Evolutionary conservation across 1,284 basidiomycete genomes (phyloP).

Genomic region (Moniliella sp.): DNA sequence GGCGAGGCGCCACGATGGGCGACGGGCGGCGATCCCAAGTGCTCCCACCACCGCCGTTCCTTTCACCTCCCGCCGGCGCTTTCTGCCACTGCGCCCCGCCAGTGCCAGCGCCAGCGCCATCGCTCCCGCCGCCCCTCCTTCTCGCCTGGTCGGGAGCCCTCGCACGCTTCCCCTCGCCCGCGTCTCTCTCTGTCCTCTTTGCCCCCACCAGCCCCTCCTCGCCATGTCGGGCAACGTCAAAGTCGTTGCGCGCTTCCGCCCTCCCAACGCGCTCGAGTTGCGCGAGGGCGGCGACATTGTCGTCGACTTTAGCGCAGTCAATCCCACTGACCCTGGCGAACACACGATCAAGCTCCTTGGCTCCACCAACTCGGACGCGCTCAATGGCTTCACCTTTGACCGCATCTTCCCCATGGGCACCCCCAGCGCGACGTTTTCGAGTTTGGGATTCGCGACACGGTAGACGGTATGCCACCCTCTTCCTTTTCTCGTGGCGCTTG

Average conservation of each 20-base stretch:
- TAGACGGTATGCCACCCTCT: slow-evolving; percentile 26
- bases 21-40: too few species aligned
- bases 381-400: slow-evolving; percentile 85
- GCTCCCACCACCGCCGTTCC: too few species aligned
- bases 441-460: slow-evolving; percentile 76
- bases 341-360: slow-evolving; percentile 47
- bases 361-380: slow-evolving; percentile 35
- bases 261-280: slow-evolving; percentile 72
- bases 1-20: too few species aligned
- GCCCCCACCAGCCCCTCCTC: too few species aligned
- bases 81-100: too few species aligned
- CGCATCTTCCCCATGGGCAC: slow-evolving; percentile 83
- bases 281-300: slow-evolving; percentile 74
- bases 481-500: not conserved
- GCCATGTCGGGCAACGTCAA: slow-evolving; percentile 28
- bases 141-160: too few species aligned
- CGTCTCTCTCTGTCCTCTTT: too few species aligned
- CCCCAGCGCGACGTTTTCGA: slow-evolving; percentile 85
- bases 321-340: slow-evolving; percentile 38
- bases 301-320: slow-evolving; percentile 47
- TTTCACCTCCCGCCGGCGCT: too few species aligned
- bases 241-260: slow-evolving; percentile 48
- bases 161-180: too few species aligned
- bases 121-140: too few species aligned
- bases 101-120: too few species aligned